Evolutionary conservation across 139 green algal genomes (phyloP).

Genomic region (Tetraselmis chui): DNA sequence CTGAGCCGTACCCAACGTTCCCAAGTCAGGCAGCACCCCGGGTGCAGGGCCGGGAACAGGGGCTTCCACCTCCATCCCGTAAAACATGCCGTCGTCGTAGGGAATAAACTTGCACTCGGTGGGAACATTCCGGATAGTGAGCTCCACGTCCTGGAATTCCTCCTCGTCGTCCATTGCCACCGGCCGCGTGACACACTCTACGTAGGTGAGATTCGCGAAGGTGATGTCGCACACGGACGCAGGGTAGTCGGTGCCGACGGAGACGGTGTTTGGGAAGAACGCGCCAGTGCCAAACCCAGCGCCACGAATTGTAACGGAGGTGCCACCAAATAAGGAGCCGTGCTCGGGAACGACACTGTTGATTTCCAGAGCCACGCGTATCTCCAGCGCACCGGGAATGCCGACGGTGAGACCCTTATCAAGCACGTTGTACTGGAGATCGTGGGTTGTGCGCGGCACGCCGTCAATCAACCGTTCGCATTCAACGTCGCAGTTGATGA

Average conservation of each 20-base stretch:
- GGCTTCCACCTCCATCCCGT: background rate
- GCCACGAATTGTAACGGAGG: background rate
- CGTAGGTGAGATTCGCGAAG: background rate
- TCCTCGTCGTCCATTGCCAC: background rate
- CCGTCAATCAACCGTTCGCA: background rate
- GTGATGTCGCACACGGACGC: background rate
- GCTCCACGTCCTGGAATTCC: background rate
- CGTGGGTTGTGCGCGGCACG: background rate
- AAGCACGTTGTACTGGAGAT: background rate
- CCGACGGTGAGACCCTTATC: background rate
- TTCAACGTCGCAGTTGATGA: background rate
- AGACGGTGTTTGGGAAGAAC: background rate
- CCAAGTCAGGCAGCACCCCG: background rate
- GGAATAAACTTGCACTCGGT: background rate
- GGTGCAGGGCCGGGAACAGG: background rate
- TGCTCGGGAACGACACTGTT: background rate
- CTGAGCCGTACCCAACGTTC: background rate
- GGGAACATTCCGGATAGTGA: background rate
- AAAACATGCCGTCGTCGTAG: background rate
- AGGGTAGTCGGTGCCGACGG: background rate
- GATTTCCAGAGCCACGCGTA: background rate
- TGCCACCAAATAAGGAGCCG: background rate
- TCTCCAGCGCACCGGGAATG: background rate
- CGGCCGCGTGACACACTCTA: background rate
- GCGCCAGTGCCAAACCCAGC: background rate